These are phyloP conservation scores for Pichia californica DNA, from an alignment of 805 yeast genomes.

Conservation along the genomic window DNA sequence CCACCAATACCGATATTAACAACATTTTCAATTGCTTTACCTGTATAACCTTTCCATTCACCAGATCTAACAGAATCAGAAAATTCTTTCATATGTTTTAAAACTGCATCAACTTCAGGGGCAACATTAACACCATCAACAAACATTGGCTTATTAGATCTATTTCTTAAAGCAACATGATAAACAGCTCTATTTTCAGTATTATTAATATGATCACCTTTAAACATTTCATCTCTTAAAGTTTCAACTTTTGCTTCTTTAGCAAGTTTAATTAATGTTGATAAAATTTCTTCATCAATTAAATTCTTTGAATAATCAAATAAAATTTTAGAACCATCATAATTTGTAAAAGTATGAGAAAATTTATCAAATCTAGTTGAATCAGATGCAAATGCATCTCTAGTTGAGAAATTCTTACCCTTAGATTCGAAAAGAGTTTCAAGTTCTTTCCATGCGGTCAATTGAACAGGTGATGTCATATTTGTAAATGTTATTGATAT, in stretches of 20 bases:
- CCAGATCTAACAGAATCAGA: slow-evolving; percentile 87
- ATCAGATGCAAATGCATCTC: slow-evolving; percentile 73
- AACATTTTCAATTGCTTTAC: slow-evolving; percentile 85
- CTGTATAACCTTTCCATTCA: slow-evolving; percentile 94
- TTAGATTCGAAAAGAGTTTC: slow-evolving; percentile 60
- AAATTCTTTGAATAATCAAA: slow-evolving; percentile 96
- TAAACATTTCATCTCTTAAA: slow-evolving; percentile 86
- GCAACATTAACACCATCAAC: slow-evolving; percentile 90
- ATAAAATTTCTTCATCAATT: slow-evolving; percentile 75
- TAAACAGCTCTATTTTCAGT: slow-evolving; percentile 97
- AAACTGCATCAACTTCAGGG: slow-evolving; percentile 84
- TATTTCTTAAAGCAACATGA: slow-evolving; percentile 95
- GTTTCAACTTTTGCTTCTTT: slow-evolving; percentile 82
- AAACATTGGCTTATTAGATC: slow-evolving; percentile 71
- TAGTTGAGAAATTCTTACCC: slow-evolving; percentile 68
- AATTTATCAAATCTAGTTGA: slow-evolving; percentile 67
- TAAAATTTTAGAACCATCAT: slow-evolving; percentile 79
- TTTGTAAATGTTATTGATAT: too few relatives aligned
- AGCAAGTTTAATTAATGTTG: slow-evolving; percentile 68
- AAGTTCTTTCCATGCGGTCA: slow-evolving; percentile 80
- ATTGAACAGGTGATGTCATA: slow-evolving; percentile 40
- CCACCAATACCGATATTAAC: slow-evolving; percentile 99
- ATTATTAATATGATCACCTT: slow-evolving; percentile 88
- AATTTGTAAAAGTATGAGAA: slow-evolving; percentile 74
- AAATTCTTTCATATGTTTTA: slow-evolving; percentile 95